Conservation (phyloP, 768 basidiomycete species). For the Dendrothele bispora region DNA sequence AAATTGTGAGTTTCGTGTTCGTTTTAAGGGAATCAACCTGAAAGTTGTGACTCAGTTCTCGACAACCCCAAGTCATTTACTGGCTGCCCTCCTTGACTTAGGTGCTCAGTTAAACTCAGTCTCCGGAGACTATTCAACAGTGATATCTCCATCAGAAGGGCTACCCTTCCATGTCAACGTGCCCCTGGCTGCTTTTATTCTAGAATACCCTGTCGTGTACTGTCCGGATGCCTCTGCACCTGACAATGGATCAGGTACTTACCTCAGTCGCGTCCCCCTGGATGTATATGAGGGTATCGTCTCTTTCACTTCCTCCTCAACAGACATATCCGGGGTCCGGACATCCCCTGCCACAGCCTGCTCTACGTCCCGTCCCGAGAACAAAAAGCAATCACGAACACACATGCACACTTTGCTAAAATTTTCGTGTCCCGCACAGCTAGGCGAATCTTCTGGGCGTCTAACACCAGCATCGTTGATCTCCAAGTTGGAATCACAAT, state of each 20-base stretch:
- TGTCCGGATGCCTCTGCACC: conserved; percentile 39
- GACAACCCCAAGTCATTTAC: neutral
- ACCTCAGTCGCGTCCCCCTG: conserved; percentile 46
- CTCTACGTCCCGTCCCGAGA: too few species aligned
- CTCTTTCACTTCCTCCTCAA: too few species aligned
- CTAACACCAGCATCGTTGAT: conserved; percentile 25
- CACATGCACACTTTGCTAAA: conserved; percentile 44
- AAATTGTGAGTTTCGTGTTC: neutral
- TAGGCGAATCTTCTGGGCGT: conserved; percentile 18
- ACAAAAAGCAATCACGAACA: too few species aligned
- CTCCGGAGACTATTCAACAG: neutral
- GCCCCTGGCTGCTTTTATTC: conserved; percentile 56
- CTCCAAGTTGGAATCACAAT: conserved; percentile 31
- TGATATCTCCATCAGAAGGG: conserved; percentile 6
- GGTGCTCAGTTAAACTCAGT: neutral
- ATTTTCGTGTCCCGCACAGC: conserved; percentile 53
- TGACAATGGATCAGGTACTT: conserved; percentile 24
- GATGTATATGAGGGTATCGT: conserved; percentile 51
- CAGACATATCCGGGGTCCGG: too few species aligned
- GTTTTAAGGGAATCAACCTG: too few species aligned
- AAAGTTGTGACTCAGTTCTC: neutral
- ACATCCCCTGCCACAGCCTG: too few species aligned
- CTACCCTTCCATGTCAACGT: conserved; percentile 26
- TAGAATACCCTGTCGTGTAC: conserved; percentile 63
- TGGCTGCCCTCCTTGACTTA: neutral